Evolutionary conservation across 2,329 filamentous ascomycete species (phyloP), one percentile per base, ranked within the genome.

Genomic region (Hypomyces perniciosus): DNA sequence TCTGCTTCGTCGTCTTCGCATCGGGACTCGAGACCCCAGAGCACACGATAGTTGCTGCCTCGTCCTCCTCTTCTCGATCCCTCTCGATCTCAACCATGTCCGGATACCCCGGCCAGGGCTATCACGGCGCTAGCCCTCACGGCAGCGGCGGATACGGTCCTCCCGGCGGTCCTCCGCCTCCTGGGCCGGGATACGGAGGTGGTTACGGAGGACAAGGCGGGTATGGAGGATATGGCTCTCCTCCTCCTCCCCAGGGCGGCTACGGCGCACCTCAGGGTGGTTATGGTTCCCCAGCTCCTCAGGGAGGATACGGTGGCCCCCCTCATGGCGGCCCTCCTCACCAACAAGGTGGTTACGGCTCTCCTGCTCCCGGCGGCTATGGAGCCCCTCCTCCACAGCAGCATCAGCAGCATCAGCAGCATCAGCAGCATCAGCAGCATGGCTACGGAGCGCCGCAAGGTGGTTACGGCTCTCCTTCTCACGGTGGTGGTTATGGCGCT

Each of bases 81-180:
- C 41, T 43, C 48, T 27, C 48, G 31, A 31, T 51, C 46, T 29
- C 41, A 47, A 47, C 34, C 57, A 71, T 71, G 69, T 71, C 69
- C 40, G 66, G 68, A 56, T 72, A 68, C 60, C 69, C 70, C 31
- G 70, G 69, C 48, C 69, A 71, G 58, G 68, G 72, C 55, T 62
- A 70, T 41, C 60, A 72, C 57, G 68, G 69, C 53, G 56, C 62
- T 33, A 57, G 60, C 44, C 55, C 63, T 39, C 61, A 67, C 55
- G 64, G 65, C 44, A 61, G 61, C 37, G 55, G 62, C 41, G 37
- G 13, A 12, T 46, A 45, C 20, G 46, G 42, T 46, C 51, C 46
- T 35, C 51, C 49, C 38, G 52, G 55, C 26, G 54, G 60, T n/a
- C 55, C 57, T 26, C 57, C 56, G 34, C 59, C 54, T 5, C 56